Conservation (phyloP, 495 filamentous ascomycete genomes). For the Aspergillus carlsbadensis region DNA sequence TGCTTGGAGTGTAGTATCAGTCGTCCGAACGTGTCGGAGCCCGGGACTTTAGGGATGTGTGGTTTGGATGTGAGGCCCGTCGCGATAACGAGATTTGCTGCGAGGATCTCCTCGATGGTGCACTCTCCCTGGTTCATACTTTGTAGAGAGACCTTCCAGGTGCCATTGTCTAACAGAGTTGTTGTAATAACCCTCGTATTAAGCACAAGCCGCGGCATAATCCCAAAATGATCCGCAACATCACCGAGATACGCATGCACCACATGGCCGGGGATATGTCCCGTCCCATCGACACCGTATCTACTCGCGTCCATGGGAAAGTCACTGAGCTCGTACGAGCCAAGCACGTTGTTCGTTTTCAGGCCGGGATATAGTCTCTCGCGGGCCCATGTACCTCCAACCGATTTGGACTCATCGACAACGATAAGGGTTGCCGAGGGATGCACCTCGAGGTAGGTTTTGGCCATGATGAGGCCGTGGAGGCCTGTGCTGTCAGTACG, state of each 20-base stretch:
- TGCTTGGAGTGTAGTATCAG: slow-evolving; percentile 9
- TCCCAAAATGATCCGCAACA: slow-evolving; percentile 11
- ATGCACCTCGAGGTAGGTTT: slow-evolving; percentile 40
- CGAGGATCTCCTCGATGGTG: not conserved
- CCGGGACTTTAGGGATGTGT: slow-evolving; percentile 34
- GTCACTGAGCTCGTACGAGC: slow-evolving; percentile 39
- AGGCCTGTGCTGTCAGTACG: slow-evolving; percentile 28
- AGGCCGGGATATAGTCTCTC: slow-evolving; percentile 50
- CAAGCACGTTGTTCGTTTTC: slow-evolving; percentile 36
- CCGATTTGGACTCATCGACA: slow-evolving; percentile 42
- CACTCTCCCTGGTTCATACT: not conserved
- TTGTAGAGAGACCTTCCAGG: no score
- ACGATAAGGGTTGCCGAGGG: slow-evolving; percentile 40
- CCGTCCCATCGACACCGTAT: slow-evolving; percentile 21
- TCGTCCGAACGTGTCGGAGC: slow-evolving; percentile 17
- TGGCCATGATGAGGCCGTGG: slow-evolving; percentile 42
- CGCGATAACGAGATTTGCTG: slow-evolving; percentile 43
- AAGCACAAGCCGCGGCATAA: slow-evolving; percentile 6
- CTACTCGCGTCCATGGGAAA: slow-evolving; percentile 29
- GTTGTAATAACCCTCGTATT: slow-evolving; percentile 3
- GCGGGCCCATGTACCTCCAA: slow-evolving; percentile 53
- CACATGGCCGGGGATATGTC: slow-evolving; percentile 27
- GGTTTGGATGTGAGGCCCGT: slow-evolving; percentile 43
- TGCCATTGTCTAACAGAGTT: no score
- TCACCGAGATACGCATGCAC: slow-evolving; percentile 19